Conservation (phyloP, 805 yeast genomes). For the Candida suzukii region DNA sequence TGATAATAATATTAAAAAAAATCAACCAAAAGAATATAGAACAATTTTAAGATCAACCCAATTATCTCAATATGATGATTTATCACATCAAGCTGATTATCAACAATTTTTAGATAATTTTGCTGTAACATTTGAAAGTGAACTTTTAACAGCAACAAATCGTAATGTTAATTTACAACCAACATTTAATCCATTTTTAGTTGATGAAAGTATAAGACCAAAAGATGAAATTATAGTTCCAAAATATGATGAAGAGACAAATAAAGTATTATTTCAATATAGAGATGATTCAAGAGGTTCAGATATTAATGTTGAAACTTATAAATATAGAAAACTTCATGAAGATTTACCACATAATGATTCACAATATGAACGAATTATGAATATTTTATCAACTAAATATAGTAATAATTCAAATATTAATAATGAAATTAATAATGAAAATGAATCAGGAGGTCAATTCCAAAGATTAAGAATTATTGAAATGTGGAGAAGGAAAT, state of each 20-base stretch:
- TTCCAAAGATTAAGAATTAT: slow-evolving; percentile 84
- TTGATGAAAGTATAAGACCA: slow-evolving; percentile 42
- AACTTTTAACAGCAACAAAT: slow-evolving; percentile 68
- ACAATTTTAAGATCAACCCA: slow-evolving; percentile 78
- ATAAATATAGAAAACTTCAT: slow-evolving; percentile 36
- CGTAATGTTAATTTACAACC: slow-evolving; percentile 72
- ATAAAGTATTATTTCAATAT: slow-evolving; percentile 28
- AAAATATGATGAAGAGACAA: slow-evolving; percentile 22
- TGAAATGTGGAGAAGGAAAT: slow-evolving; percentile 74
- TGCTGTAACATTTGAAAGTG: slow-evolving; percentile 82
- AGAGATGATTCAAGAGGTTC: slow-evolving; percentile 28
- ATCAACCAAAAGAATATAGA: slow-evolving; percentile 65
- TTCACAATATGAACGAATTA: slow-evolving; percentile 84
- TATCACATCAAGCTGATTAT: slow-evolving; percentile 75
- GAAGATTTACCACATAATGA: slow-evolving; percentile 70
- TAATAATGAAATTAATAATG: slow-evolving; percentile 26
- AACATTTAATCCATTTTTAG: slow-evolving; percentile 59
- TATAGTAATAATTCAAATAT: slow-evolving; percentile 28
- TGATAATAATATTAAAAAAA: slow-evolving; percentile 18
- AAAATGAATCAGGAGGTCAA: slow-evolving; percentile 35
- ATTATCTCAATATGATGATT: slow-evolving; percentile 74
- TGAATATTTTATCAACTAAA: slow-evolving; percentile 60
- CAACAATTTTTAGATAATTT: slow-evolving; percentile 73
- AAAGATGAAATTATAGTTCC: slow-evolving; percentile 33
- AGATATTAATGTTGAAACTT: slow-evolving; percentile 19